Base-by-base conservation (phyloP, 768 basidiomycete genomes). In the Phylloporus sp. region DNA sequence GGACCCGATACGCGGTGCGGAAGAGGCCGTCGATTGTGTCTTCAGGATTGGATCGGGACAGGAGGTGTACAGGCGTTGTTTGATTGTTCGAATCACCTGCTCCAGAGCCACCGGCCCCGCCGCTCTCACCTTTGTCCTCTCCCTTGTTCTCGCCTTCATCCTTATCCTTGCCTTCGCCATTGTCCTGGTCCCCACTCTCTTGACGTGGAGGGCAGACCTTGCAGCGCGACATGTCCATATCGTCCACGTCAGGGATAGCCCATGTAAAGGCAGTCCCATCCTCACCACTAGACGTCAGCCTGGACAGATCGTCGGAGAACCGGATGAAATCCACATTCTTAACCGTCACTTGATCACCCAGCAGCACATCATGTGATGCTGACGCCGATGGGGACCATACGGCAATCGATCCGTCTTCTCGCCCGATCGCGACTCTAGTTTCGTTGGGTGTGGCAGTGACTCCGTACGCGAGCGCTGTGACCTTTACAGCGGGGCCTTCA, bases 311-410 rank as follows among this genome's bases (percentile, higher is more conserved):
- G 9, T 41, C 40, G 2, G 55, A 56, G 34, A 62, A 62, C 27
- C 16, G 45, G 41, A 59, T 3, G 6, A 45, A 29, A 8, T 43
- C 41, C 5, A 59, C 47, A 26, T 50, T 47, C 16, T 54, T 49
- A 23, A 36, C 41, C 1, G 18, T 35, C 6, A 46, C 29, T 50
- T 60, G 55, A 20, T 52, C 50, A 10, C 29, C 24, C 9, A 28
- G 16, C 5, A 49, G 20, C 6, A 58, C 5, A 23, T 45, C 49
- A 13, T 64, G 57, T 8, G 53, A 58, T 8, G 47, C 27, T 6
- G 59, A 53, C 12, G 50, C 52, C 27, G 50, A 50, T 1, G 62
- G 56, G 20, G 5, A 53, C 61, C 64, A 66, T 9, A 61, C 5
- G 13, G 28, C 32, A 45, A 57, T 8, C 24, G 52, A 38, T 20